Conservation (phyloP, 2,329 filamentous ascomycete species). For the Dactylellina parvicollis region DNA sequence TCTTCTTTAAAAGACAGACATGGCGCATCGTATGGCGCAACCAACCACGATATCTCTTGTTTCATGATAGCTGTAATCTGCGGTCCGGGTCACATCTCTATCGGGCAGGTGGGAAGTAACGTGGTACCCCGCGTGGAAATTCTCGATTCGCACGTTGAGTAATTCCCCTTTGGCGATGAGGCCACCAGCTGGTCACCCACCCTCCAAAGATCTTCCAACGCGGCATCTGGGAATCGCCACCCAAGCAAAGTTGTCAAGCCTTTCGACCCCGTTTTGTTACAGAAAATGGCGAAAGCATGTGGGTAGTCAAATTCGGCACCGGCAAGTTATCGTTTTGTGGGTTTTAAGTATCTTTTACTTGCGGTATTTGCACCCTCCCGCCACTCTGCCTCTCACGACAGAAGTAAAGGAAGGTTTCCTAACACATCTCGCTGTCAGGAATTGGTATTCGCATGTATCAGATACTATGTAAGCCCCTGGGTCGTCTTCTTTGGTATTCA, state of each 20-base stretch:
- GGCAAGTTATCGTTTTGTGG: not conserved
- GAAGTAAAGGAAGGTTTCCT: not conserved
- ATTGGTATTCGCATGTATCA: slow-evolving; percentile 24
- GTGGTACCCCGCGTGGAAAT: slow-evolving; percentile 38
- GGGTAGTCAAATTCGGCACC: not conserved
- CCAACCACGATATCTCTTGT: slow-evolving; percentile 16
- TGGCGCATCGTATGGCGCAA: slow-evolving; percentile 41
- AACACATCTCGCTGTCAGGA: not conserved
- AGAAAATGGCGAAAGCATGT: not conserved
- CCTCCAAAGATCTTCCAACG: not conserved
- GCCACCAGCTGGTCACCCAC: not conserved
- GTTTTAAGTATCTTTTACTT: not conserved
- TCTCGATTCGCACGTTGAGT: slow-evolving; percentile 19
- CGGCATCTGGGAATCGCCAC: slow-evolving; percentile 10
- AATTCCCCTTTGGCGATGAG: not conserved
- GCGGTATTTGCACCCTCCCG: not conserved
- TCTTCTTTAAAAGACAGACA: no score
- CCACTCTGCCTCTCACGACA: slow-evolving; percentile 3
- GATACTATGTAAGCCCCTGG: slow-evolving; percentile 42
- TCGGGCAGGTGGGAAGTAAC: slow-evolving; percentile 32
- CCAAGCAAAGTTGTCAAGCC: not conserved
- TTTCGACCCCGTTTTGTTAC: slow-evolving; percentile 2
- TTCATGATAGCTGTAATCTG: slow-evolving; percentile 21
- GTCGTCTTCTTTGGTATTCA: slow-evolving; percentile 22
- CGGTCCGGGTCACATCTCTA: slow-evolving; percentile 24